These are phyloP conservation scores for Erysimum pusillum DNA, from an alignment of 441 rosid species.

Conservation along the genomic window DNA sequence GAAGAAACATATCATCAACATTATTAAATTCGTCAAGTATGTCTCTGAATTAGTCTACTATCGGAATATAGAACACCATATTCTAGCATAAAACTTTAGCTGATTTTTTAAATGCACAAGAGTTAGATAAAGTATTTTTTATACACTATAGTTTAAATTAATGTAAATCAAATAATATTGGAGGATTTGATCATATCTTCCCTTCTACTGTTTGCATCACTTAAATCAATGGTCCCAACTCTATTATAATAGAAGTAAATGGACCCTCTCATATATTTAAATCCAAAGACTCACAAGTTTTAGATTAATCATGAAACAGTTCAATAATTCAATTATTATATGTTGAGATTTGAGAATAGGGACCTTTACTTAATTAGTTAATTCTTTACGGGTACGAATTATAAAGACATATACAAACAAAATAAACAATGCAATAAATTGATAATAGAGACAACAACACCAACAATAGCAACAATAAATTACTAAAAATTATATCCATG, in stretches of 20 bases:
- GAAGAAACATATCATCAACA: constrained; percentile 2
- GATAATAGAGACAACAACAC: constrained; percentile 39
- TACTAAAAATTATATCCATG: not conserved
- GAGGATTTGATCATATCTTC: constrained; percentile 45
- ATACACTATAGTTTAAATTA: constrained; percentile 9
- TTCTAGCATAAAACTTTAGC: not conserved
- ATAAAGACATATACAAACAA: constrained; percentile 33
- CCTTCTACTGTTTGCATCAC: constrained; percentile 37
- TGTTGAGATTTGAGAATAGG: constrained; percentile 25
- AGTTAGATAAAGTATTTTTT: not conserved
- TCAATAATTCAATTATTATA: constrained; percentile 39
- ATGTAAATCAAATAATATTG: constrained; percentile 33
- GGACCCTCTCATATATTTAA: constrained; percentile 25
- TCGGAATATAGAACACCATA: not conserved
- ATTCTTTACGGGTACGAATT: constrained; percentile 21
- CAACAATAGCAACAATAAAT: constrained; percentile 17
- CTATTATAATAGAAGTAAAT: constrained; percentile 29
- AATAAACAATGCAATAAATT: constrained; percentile 28
- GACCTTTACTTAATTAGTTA: constrained; percentile 28
- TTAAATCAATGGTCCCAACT: constrained; percentile 43
- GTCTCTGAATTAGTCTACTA: constrained; percentile 8
- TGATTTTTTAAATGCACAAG: constrained; percentile 1
- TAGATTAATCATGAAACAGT: constrained; percentile 38
- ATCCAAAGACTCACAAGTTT: constrained; percentile 30
- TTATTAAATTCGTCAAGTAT: constrained; percentile 13